Evolutionary conservation across 202 grass and related monocot species (phyloP).

Genomic region (Bolboschoenoplectus hybrid): DNA sequence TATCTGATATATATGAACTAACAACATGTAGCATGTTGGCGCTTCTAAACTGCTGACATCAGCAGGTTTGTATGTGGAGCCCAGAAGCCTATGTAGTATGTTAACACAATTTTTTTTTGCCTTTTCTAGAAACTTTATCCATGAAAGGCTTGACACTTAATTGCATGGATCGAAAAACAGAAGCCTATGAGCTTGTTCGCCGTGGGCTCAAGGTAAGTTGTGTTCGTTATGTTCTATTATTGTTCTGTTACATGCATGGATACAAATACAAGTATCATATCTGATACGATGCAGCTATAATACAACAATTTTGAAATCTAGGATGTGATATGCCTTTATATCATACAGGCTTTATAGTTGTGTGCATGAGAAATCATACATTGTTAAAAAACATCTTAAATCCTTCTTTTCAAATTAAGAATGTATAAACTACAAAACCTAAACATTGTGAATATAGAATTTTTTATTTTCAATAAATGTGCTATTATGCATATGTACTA

Average conservation of each 20-base stretch:
- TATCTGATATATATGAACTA: background rate
- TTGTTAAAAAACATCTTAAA: background rate
- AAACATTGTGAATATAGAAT: too few relatives aligned
- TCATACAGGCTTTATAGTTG: background rate
- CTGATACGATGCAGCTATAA: conserved; percentile 4
- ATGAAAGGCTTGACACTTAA: conserved; percentile 99
- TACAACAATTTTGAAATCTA: background rate
- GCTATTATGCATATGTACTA: background rate
- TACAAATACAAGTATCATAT: conserved; percentile 24
- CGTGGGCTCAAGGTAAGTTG: conserved; percentile 84
- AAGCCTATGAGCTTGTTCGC: conserved; percentile 98
- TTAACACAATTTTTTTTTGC: conserved; percentile 10
- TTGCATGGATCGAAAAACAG: conserved; percentile 97
- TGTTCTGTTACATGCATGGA: conserved; percentile 20
- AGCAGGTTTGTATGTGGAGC: background rate
- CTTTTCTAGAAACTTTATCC: conserved; percentile 88
- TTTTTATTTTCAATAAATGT: background rate
- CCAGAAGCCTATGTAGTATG: too few relatives aligned
- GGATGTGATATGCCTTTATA: background rate
- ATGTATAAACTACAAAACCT: background rate
- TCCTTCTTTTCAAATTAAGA: conserved; percentile 1
- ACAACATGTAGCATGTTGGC: background rate
- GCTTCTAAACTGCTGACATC: background rate
- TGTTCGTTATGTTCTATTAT: background rate
- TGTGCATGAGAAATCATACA: background rate